phyloP scores from a whole-genome alignment of 306 rosid species.

The Abrus precatorius region DNA sequence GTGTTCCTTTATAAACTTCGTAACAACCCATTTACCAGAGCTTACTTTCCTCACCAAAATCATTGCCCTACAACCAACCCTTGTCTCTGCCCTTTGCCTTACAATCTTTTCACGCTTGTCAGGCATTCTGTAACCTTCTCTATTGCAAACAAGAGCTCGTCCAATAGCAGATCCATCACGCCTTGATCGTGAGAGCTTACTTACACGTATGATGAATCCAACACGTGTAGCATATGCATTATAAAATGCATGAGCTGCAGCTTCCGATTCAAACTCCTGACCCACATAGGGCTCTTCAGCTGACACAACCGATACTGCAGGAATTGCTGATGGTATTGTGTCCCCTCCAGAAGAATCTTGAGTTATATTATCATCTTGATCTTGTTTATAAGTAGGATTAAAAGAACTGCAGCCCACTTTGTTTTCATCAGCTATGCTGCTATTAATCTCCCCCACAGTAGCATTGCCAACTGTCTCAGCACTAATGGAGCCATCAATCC shows the following conservation, averaged over 20 bases:
- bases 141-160: slow-evolving; percentile 96
- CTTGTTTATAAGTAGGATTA: slow-evolving; percentile 71
- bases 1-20: slow-evolving; percentile 89
- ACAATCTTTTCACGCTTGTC: slow-evolving; percentile 98
- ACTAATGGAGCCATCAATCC: slow-evolving; percentile 64
- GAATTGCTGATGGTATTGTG: slow-evolving; percentile 59
- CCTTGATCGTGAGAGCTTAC: slow-evolving; percentile 96
- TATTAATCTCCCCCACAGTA: slow-evolving; percentile 53
- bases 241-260: slow-evolving; percentile 93
- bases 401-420: slow-evolving; percentile 70
- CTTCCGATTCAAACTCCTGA: slow-evolving; percentile 93
- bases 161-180: slow-evolving; percentile 96
- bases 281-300: slow-evolving; percentile 90
- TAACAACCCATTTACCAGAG: slow-evolving; percentile 94
- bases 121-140: slow-evolving; percentile 97
- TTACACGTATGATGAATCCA: slow-evolving; percentile 94
- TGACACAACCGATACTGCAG: slow-evolving; percentile 56
- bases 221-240: slow-evolving; percentile 83
- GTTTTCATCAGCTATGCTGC: slow-evolving; percentile 65
- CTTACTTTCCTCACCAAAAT: slow-evolving; percentile 85
- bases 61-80: slow-evolving; percentile 98
- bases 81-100: slow-evolving; percentile 96
- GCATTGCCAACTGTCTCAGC: slow-evolving; percentile 63
- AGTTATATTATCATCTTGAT: slow-evolving; percentile 60
- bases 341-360: slow-evolving; percentile 66